These are phyloP conservation scores for Suillus placidus DNA, from an alignment of 768 basidiomycete genomes.

Conservation along the genomic window DNA sequence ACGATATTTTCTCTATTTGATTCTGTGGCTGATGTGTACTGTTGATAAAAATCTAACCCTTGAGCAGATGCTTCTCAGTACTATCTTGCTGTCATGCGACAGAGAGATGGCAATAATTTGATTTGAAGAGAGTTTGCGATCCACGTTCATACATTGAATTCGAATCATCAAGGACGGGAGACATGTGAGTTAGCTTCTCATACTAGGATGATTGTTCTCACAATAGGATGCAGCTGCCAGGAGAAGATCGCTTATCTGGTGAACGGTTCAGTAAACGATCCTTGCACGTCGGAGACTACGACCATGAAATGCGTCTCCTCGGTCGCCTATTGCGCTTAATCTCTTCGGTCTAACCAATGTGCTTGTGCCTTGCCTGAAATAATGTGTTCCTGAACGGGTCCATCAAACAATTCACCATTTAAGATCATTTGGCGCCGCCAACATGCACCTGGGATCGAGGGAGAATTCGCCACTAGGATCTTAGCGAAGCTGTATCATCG, in stretches of 20 bases:
- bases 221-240: background rate
- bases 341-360: background rate
- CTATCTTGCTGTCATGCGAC: background rate
- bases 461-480: background rate
- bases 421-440: background rate
- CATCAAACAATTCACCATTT: background rate
- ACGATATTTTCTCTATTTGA: conserved; percentile 38
- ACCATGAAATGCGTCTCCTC: background rate
- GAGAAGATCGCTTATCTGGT: background rate
- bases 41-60: background rate
- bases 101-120: background rate
- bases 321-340: background rate
- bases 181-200: conserved; percentile 5
- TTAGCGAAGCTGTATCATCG: background rate
- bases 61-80: background rate
- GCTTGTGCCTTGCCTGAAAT: background rate
- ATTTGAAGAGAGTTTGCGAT: background rate
- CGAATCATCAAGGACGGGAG: background rate
- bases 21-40: background rate
- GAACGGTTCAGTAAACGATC: background rate
- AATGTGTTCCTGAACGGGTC: background rate
- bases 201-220: background rate
- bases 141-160: background rate
- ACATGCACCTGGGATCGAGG: background rate
- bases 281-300: background rate